A percentile compares a stretch with the other conserved stretches of the same genome.
These are phyloP conservation scores for Ophiostoma perfectum DNA, from an alignment of 2,329 filamentous ascomycete genomes.

Conservation along the genomic window DNA sequence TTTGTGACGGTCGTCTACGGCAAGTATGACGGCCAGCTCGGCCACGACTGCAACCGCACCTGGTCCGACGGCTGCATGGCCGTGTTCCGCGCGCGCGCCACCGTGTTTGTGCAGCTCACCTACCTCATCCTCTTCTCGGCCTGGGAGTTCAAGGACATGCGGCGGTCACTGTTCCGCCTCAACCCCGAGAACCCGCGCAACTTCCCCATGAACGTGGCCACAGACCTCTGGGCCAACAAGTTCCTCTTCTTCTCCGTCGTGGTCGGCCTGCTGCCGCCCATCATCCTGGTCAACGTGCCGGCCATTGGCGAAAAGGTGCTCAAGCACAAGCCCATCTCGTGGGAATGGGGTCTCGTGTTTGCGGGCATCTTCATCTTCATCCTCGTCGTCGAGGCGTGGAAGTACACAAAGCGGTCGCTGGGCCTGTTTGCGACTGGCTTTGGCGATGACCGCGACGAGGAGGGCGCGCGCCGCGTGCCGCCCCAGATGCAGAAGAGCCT, in stretches of 20 bases:
- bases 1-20: conserved; percentile 62
- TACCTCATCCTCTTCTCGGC: conserved; percentile 69
- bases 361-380: conserved; percentile 61
- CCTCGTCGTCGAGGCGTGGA: conserved; percentile 65
- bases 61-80: conserved; percentile 52
- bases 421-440: conserved; percentile 38
- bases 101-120: conserved; percentile 67
- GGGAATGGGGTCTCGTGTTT: conserved; percentile 69
- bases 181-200: conserved; percentile 47
- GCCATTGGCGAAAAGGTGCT: conserved; percentile 64
- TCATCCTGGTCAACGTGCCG: conserved; percentile 67
- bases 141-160: conserved; percentile 72
- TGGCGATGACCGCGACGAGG: not conserved
- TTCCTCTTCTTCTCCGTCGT: conserved; percentile 66
- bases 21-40: conserved; percentile 50
- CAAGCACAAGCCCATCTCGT: conserved; percentile 64
- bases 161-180: conserved; percentile 65
- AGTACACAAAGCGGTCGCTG: conserved; percentile 57
- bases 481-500: conserved; percentile 17
- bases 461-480: not conserved
- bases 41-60: conserved; percentile 56
- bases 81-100: conserved; percentile 65
- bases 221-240: conserved; percentile 62
- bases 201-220: conserved; percentile 46
- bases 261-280: conserved; percentile 55